Conservation (phyloP, 768 basidiomycete species). For the Termitomyces sp. region DNA sequence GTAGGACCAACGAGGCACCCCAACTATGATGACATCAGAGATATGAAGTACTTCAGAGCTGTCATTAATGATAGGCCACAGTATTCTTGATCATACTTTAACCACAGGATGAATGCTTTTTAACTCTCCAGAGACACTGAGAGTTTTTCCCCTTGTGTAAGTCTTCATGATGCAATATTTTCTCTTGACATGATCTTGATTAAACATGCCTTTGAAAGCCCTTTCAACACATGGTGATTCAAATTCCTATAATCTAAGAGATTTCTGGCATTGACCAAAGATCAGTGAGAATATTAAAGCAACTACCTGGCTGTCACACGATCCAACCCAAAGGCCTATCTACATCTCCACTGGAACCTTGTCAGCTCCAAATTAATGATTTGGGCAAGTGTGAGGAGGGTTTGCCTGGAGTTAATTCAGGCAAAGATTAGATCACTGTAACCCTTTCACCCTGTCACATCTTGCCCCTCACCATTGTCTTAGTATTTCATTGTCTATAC, state of each 20-base stretch:
- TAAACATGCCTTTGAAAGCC: slow-evolving; percentile 23
- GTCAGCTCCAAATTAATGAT: too few relatives aligned
- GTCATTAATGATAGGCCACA: too few relatives aligned
- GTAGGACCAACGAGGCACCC: too few relatives aligned
- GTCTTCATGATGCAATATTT: slow-evolving; percentile 9
- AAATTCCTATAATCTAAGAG: not conserved
- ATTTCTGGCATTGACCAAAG: not conserved
- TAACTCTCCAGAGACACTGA: slow-evolving; percentile 40
- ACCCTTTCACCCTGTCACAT: too few relatives aligned
- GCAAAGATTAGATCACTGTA: too few relatives aligned
- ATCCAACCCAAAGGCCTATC: slow-evolving; percentile 42
- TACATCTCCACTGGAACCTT: slow-evolving; percentile 53
- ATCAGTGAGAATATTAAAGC: slow-evolving; percentile 42
- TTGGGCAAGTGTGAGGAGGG: too few relatives aligned
- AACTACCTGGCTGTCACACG: slow-evolving; percentile 43
- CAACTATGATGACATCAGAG: too few relatives aligned
- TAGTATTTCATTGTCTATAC: too few relatives aligned
- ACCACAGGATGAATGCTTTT: not conserved
- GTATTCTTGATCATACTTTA: not conserved
- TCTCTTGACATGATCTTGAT: not conserved
- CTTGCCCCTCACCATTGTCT: too few relatives aligned
- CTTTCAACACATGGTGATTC: slow-evolving; percentile 42
- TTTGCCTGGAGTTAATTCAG: too few relatives aligned
- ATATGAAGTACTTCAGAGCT: too few relatives aligned
- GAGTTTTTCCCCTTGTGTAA: slow-evolving; percentile 56